Conservation (phyloP, 2,329 filamentous ascomycete species). For the Colletotrichum brevisporum region DNA sequence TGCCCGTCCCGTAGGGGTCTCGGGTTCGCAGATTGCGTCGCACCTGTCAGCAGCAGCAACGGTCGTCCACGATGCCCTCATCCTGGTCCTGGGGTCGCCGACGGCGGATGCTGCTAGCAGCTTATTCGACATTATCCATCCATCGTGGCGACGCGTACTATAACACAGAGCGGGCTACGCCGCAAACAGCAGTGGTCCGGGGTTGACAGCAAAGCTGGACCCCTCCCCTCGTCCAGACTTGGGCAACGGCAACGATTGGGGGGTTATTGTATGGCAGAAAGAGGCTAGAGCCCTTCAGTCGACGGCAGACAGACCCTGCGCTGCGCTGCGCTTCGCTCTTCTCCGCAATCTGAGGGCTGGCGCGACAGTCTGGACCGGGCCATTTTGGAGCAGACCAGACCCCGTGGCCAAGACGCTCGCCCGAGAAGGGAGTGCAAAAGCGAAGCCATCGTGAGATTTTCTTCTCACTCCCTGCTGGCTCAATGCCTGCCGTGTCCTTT, state of each 20-base stretch:
- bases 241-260: conserved; percentile 14
- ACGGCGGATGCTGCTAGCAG: neutral
- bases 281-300: neutral
- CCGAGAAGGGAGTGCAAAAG: conserved; percentile 31
- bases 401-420: conserved; percentile 23
- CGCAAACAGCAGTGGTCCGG: conserved; percentile 19
- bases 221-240: neutral
- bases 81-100: neutral
- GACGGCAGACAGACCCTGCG: conserved; percentile 17
- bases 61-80: conserved; percentile 2
- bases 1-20: conserved; percentile 1
- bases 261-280: conserved; percentile 5
- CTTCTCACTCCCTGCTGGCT: neutral
- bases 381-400: conserved; percentile 15
- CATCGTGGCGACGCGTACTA: neutral
- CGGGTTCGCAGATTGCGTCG: neutral
- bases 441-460: conserved; percentile 41
- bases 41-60: neutral
- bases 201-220: conserved; percentile 19
- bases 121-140: neutral
- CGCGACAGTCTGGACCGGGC: conserved; percentile 35
- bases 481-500: conserved; percentile 9
- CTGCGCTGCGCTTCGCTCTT: neutral
- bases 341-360: conserved; percentile 31
- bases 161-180: conserved; percentile 19